Evolutionary conservation across 2,329 filamentous ascomycete species (phyloP), one percentile per base, ranked within the genome.

Genomic region (Neonectria neomacrospora): DNA sequence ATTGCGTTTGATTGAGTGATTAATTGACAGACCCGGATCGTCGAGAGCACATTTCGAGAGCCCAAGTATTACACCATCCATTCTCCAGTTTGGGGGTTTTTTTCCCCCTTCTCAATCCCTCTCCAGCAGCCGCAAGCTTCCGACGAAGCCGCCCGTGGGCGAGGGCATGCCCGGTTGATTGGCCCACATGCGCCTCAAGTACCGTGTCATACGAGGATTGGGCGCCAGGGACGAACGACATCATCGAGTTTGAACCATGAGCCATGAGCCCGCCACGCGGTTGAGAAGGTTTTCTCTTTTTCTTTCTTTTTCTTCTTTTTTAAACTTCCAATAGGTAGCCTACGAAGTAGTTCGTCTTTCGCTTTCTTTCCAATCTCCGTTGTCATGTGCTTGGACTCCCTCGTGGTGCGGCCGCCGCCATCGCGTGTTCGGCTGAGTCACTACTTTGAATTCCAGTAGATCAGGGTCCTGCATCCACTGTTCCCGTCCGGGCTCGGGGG

Each of bases 171-270:
- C 18, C 47, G 34, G 26, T 54, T 71, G 57, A 71, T 71, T 72
- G 70, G 70, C 20, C 63, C 45, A 67, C 44, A 61, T 47, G 34
- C 56, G 58, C 58, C 59, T 52, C 45, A 65, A 69, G 48, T 69
- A 65, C 67, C 68, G 63, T 71, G 70, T 72, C 68, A 59, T 60
- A 63, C 66, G 54, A 69, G 65, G 53, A 70, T 67, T 71, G 67
- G 63, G 11, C 18, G 55, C 52, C 58, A 58, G 54, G 34, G 60
- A 45, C 56, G 48, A 65, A 63, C 53, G 64, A 59, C 63, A 61
- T 65, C 57, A 55, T 48, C 34, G 12, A 65, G 41, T 37, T 56
- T 56, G 50, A 55, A 45, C 42, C 51, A 32, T 23, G 42, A 57
- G 60, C 53, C 23, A 26, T 56, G 50, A 55, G 41, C 45, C 51